Base-by-base conservation (phyloP, 2,329 filamentous ascomycete species). In the Fusarium buharicum region DNA sequence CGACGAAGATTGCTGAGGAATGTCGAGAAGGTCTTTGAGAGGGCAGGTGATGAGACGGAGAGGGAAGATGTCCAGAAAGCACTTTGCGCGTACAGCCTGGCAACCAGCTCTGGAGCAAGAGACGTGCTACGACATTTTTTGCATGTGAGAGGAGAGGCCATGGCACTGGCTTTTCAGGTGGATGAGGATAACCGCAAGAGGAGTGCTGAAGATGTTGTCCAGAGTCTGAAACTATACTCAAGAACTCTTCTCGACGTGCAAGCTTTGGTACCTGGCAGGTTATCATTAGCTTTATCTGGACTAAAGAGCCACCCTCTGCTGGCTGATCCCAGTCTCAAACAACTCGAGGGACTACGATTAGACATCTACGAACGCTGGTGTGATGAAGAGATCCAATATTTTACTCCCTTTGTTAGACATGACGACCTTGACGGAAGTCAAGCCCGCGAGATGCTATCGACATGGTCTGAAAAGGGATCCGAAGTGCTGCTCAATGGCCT, bases 351-450 rank as follows among this genome's bases (percentile, higher is more conserved):
- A 14, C 78, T 97, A 12, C 86, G 90, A 31, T 78, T 97, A 22
- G 92, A 97, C 70, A 78, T 95, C 10, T 87, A 92, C 69, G 86
- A 89, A 62, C 83, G 84, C 17, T 96, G 93, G 90, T 90, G 95
- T 61, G 84, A 90, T 16, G 87, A 93, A 8, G 92, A 96, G 58
- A 90, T 97, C 37, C 86, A 86, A 41, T 90, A 90, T 64, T 97
- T 96, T 72, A 94, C 88, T 1, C 93, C 93, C 0, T 97, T 92
- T 78, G 90, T 96, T 31, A 87, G 91, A 27, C 88, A 96, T 68
- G 91, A 93, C 64, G 90, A 95, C 64, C 75, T 91, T 5, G 84
- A 87, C 20, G 85, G 83, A 17, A 76, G 79, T 20, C 83, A 87
- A 58, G 85, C 86, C 1, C 81, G 83, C 37, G 83, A 86, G 3